Evolutionary conservation across 148 eudicot genomes (phyloP).

Genomic region (Chenopodium quinoa): DNA sequence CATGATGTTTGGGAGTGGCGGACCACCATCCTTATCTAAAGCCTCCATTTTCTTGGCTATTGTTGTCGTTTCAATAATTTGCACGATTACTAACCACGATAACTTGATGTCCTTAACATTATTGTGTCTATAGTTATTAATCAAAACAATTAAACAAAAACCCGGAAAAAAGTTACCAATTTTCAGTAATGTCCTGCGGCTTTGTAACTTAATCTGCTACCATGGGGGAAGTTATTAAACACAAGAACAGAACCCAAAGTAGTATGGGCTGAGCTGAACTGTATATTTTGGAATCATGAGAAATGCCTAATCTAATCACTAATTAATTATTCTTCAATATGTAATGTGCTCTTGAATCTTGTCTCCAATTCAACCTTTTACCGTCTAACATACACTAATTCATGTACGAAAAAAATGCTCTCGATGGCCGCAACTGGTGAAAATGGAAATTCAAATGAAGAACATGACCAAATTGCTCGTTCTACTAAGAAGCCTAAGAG

Average conservation of each 20-base stretch:
- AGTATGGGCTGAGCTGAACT: background rate
- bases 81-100: constrained; percentile 18
- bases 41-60: constrained; percentile 10
- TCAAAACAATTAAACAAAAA: background rate
- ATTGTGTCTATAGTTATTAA: constrained; percentile 11
- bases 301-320: constrained; percentile 10
- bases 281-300: background rate
- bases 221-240: background rate
- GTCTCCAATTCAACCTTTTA: background rate
- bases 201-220: background rate
- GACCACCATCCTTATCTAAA: constrained; percentile 14
- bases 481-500: no score
- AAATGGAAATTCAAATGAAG: no score
- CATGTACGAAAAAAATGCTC: no score
- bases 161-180: background rate
- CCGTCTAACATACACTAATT: no score
- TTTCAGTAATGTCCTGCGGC: background rate
- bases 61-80: constrained; percentile 19
- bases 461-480: no score
- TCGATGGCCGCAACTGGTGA: no score
- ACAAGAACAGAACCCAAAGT: background rate
- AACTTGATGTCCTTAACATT: constrained; percentile 20
- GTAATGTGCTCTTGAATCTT: background rate
- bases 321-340: background rate
- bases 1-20: constrained; percentile 30